These are phyloP conservation scores for Dipteronia dyeriana DNA, from an alignment of 345 rosid species.

Conservation along the genomic window DNA sequence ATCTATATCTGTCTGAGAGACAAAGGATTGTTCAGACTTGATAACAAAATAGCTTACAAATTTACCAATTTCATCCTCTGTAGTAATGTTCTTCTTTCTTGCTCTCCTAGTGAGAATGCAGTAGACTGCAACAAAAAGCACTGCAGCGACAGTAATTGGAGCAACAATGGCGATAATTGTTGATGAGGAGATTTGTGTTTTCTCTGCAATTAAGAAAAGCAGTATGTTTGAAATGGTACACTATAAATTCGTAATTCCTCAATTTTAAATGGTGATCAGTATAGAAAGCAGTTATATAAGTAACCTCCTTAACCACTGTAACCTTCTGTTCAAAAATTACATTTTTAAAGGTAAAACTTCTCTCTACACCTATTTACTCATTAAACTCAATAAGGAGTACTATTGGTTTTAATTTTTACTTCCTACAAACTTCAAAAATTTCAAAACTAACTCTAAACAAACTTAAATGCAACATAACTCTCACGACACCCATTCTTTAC, in stretches of 20 bases:
- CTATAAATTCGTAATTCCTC: not conserved
- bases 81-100: constrained; percentile 30
- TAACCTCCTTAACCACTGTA: too few relatives aligned
- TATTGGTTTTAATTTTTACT: too few relatives aligned
- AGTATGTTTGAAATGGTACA: not conserved
- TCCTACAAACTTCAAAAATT: too few relatives aligned
- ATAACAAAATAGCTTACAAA: not conserved
- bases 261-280: not conserved
- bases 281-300: too few relatives aligned
- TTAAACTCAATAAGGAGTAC: too few relatives aligned
- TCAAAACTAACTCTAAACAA: too few relatives aligned
- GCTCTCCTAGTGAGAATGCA: constrained; percentile 32
- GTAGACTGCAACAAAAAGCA: constrained; percentile 31
- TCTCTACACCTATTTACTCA: too few relatives aligned
- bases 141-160: constrained; percentile 25
- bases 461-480: too few relatives aligned
- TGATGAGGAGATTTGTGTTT: constrained; percentile 22
- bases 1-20: too few relatives aligned
- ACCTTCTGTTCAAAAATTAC: too few relatives aligned
- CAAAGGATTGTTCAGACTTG: not conserved
- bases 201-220: constrained; percentile 21
- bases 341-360: too few relatives aligned
- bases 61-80: constrained; percentile 37
- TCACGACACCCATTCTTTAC: constrained; percentile 8
- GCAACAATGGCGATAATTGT: constrained; percentile 32